Evolutionary conservation across 257 asterid species (phyloP), one percentile per base, ranked within the genome.

Genomic region (Striga asiatica): DNA sequence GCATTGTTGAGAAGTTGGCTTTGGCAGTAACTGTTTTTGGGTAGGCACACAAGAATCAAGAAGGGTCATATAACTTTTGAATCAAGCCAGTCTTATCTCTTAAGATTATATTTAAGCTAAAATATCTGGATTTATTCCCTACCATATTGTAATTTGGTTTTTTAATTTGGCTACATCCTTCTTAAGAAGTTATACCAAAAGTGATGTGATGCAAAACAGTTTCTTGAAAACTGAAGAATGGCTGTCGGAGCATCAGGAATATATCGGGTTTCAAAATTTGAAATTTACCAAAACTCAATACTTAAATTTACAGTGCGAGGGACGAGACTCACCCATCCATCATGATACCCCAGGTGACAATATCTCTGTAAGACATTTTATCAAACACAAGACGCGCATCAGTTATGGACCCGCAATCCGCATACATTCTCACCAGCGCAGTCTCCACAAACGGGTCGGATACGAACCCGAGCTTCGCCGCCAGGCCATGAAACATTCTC

Each of bases 401-500:
- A n/a, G 54, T 54, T 19, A 84, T 74, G 13, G 68, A 28, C 28
- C 92, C 86, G 62, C 88, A 76, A 1, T 71, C 63, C 0, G 65
- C 68, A 58, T 81, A 84, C 81, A 84, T 62, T 8, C 94, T 78
- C 17, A 79, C 71, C 71, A 84, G 60, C 16, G 85, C 89, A 48
- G 96, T 84, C 55, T 84, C 78, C 66, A 87, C 92, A 58, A 71
- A 81, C 5, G 93, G 87, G 63, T 87, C 89, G 8, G 65, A 64
- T 9, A 59, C 71, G 52, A 58, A 77, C 38, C 94, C 94, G 18
- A 71, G 62, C 25, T 79, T 88, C 53, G 67, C 67, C n/a, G 72
- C 79, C 70, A 88, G 61, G 14, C 74, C 93, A 55, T 87, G 93
- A 60, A 87, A 54, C 66, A 71, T 60, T 56, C 34, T 75, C 61